phyloP scores from a whole-genome alignment of 163 green algal species.

The Chlorella variabilis region DNA sequence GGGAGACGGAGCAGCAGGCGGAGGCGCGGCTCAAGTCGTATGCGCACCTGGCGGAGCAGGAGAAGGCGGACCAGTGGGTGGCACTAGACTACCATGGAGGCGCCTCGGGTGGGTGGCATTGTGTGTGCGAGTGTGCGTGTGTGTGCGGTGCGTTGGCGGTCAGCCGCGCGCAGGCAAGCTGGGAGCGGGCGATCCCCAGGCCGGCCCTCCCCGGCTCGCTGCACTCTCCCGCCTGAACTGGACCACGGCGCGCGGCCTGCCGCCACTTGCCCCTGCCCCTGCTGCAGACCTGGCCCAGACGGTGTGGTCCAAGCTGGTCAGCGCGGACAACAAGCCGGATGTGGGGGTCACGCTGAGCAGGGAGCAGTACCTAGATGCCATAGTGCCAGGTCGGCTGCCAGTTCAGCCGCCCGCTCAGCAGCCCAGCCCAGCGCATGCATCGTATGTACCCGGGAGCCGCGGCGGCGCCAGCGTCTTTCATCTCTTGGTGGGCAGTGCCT shows the following conservation, averaged over 20 bases:
- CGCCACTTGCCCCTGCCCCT: no score
- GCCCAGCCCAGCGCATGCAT: no score
- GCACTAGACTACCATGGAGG: slow-evolving; percentile 54
- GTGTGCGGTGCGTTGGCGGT: not conserved
- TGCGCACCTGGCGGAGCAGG: slow-evolving; percentile 77
- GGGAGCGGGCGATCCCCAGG: no score
- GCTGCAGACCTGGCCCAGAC: slow-evolving; percentile 9
- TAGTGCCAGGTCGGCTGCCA: slow-evolving; percentile 48
- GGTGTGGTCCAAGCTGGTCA: slow-evolving; percentile 1
- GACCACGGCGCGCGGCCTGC: no score
- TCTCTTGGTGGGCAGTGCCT: not conserved
- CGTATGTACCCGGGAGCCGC: no score
- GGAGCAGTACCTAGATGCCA: slow-evolving; percentile 55
- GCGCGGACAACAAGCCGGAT: slow-evolving; percentile 25
- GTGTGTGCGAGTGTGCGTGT: not conserved
- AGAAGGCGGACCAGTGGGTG: slow-evolving; percentile 81
- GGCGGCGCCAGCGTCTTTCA: not conserved
- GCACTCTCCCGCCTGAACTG: no score
- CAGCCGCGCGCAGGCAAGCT: no score
- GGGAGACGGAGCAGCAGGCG: slow-evolving; percentile 87
- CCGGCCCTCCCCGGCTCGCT: no score
- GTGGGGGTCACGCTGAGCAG: slow-evolving; percentile 33
- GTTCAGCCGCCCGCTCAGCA: no score
- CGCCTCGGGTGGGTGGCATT: not conserved
- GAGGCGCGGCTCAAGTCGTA: slow-evolving; percentile 78